Evolutionary conservation across 306 rosid genomes (phyloP), one percentile per base, ranked within the genome.

Genomic region (Herpetospermum pedunculosum): DNA sequence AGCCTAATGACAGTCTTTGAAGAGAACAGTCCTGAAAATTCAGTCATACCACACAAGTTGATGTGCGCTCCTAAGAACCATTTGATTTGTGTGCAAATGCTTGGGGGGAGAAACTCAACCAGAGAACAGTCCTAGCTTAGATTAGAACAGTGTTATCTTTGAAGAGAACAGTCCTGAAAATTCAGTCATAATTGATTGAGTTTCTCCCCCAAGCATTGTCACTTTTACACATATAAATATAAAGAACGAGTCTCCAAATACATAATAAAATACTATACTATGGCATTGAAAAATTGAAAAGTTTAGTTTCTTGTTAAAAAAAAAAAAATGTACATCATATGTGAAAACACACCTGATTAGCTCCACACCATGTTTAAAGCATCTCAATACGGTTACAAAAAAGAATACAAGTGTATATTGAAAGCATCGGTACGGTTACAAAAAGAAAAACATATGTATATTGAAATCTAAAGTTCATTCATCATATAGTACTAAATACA

Each of bases 331-430:
- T 25, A 58, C 34, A 57, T 38, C 37, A 30, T 28, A 40, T 48
- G 15, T 14, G 57, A 78, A 32, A 58, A 57, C 72, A 63, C 75
- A 92, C 98, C 98, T 87, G 96, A 87, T 85, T 92, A 65, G 81
- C 69, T 74, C n/a, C n/a, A n/a, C n/a, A n/a, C 98, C 96, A 82
- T 90, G 98, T 84, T 92, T 92, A 76, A 90, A 90, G 81, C 98
- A 92, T n/a, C n/a, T 29, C 98, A 92, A 81, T 92, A 92, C 98
- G 90, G 91, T 55, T 52, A 80, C 78, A 79, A 82, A 30, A 75
- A 69, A 78, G 79, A 76, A 37, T 52, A n/a, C n/a, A n/a, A n/a
- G n/a, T n/a, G n/a, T n/a, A n/a, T n/a, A n/a, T n/a, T n/a, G n/a
- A n/a, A n/a, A n/a, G n/a, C n/a, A n/a, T n/a, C n/a, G n/a, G n/a